Percentiles rank a stretch among this genome's conserved stretches.
These are phyloP conservation scores for Malassezia globosa DNA, from an alignment of 1,284 basidiomycete genomes.

Conservation along the genomic window DNA sequence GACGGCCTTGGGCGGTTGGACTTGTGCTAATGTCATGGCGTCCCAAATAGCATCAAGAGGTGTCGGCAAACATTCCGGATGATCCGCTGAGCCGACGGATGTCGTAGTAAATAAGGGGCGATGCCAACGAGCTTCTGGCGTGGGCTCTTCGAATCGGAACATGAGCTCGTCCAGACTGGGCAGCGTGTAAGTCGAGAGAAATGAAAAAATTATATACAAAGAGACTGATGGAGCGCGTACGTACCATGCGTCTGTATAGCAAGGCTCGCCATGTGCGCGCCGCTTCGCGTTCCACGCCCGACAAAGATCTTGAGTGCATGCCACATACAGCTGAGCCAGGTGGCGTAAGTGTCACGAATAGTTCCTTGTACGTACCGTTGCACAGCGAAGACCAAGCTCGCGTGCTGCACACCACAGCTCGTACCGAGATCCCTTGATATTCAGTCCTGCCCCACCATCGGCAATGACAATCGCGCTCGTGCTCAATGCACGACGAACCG, in stretches of 20 bases:
- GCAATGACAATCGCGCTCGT: slow-evolving; percentile 70
- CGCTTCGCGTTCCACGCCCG: slow-evolving; percentile 59
- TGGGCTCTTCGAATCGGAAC: slow-evolving; percentile 84
- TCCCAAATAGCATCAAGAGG: slow-evolving; percentile 68
- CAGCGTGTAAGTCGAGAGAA: slow-evolving; percentile 3
- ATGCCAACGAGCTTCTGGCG: slow-evolving; percentile 94
- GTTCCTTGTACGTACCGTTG: slow-evolving; percentile 75
- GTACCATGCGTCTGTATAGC: slow-evolving; percentile 52
- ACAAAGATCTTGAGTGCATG: slow-evolving; percentile 54
- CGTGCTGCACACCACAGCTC: slow-evolving; percentile 92
- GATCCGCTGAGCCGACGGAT: neutral
- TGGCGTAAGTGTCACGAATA: neutral
- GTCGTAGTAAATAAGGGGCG: slow-evolving; percentile 70
- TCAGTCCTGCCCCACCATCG: slow-evolving; percentile 67
- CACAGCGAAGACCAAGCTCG: slow-evolving; percentile 71
- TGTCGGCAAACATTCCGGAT: slow-evolving; percentile 48
- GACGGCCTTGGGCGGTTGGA: slow-evolving; percentile 75
- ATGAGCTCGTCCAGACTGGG: slow-evolving; percentile 77
- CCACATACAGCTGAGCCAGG: slow-evolving; percentile 52
- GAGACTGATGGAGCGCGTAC: slow-evolving; percentile 58
- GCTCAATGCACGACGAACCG: slow-evolving; percentile 64
- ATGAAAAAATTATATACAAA: too few relatives aligned
- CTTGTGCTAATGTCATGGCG: slow-evolving; percentile 62
- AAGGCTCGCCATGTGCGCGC: slow-evolving; percentile 34
- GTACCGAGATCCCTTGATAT: slow-evolving; percentile 90